Base-by-base conservation (phyloP, 192 early-diverging fungal genomes). In the Backusella tuberculispora region DNA sequence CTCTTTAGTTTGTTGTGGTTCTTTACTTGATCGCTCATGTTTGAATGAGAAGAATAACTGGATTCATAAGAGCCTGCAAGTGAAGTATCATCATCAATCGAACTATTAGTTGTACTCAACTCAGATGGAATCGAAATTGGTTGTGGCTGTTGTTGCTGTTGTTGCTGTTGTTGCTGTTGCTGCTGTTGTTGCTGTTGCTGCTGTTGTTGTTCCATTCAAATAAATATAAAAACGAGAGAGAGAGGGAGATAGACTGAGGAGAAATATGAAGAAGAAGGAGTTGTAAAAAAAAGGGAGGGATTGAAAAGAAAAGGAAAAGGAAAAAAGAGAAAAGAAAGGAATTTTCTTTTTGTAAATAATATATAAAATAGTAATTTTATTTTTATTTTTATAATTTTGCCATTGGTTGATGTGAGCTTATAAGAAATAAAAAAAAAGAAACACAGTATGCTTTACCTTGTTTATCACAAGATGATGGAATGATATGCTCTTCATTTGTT, bases 1-100 rank as follows among this genome's bases (percentile, higher is more conserved):
- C 80, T 43, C 21, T 69, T 66, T n/a, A 81, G 56, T 34, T 81
- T 81, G 45, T 76, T 76, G 41, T 73, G 45, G 26, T 41, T 46
- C 65, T 76, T 81, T 0, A 70, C 66, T 19, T 63, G 72, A 14
- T 81, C 79, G 21, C 79, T 76, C 37, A 74, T 45, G 6, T 46
- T 78, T 15, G 77, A 78, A 56, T 72, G 41, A 21, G 72, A 66
- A 2, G 77, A 78, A 24, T 73, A 74, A 13, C 53, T 74, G 17
- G 77, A 78, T 21, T 74, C 77, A 41, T 53, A 74, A 3, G 77
- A 78, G 34, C 50, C 24, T 41, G 77, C 48, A 6, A 56, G 34
- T 37, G 38, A 40, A 7, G 65, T 40, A 17, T 67, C 41, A 67
- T 67, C 66, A 42, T 38, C 37, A 67, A 41, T 42, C 8, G 38